Base-by-base conservation (phyloP, 495 filamentous ascomycete genomes). In the Penicillium psychrofluorescens region DNA sequence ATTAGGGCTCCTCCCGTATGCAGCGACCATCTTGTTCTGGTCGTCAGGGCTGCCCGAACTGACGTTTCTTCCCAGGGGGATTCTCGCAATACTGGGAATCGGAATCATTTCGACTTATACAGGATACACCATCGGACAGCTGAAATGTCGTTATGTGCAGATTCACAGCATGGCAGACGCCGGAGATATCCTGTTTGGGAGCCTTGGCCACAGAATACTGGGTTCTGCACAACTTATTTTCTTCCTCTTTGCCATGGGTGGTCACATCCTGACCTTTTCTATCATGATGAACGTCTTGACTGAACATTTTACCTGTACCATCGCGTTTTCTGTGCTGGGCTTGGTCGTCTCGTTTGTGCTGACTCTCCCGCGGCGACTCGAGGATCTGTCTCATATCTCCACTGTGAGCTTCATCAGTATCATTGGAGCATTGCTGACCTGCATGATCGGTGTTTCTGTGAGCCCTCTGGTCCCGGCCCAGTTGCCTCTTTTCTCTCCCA, bases 21-120 rank as follows among this genome's bases (percentile, higher is more conserved):
- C 11, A 41, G 78, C 8, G 44, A 14, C 40, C 40, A 81, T 84
- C 56, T 74, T 86, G 67, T 72, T 76, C 49, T 12, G 9, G 71
- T 71, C 0, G 77, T 78, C 47, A 50, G 30, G 71, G 77, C 44
- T 81, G 69, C 48, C 58, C 61, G 30, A 14, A 54, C 38, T 69
- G 78, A 10, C 70, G 13, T 40, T 11, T 7, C 80, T 35, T 61
- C 29, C 1, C 31, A 67, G 60, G n/a, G 58, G 67, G 29, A 42
- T 80, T 13, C 56, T 83, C 29, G 58, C 77, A 22, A 75, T 88
- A 79, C 60, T 83, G 29, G 50, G 55, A 8, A 49, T 85, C 12
- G 84, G 84, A 6, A 46, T 83, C 13, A 46, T 85, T n/a, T 79
- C 85, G 33, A 78, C 78, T 16, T 90, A 88, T 63, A 85, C 81